Evolutionary conservation across 495 filamentous ascomycete genomes (phyloP).

Genomic region (Neurospora sp.): DNA sequence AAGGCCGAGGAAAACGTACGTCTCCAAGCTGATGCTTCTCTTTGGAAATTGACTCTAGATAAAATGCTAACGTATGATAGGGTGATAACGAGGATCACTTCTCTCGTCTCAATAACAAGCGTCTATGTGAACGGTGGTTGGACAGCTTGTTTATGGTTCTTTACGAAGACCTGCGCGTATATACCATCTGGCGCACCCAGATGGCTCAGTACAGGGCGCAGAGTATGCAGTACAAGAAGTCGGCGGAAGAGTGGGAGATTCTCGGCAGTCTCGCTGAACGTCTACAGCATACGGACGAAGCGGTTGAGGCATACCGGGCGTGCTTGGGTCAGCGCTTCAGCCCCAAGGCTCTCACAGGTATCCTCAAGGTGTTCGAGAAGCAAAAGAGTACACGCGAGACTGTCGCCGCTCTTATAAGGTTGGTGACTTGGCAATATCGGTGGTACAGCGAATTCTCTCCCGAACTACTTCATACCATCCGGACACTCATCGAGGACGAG

Average conservation of each 20-base stretch:
- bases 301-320: conserved; percentile 79
- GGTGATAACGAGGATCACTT: conserved; percentile 43
- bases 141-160: conserved; percentile 99
- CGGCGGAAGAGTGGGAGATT: conserved; percentile 95
- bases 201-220: conserved; percentile 88
- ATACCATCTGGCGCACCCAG: conserved; percentile 98
- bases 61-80: conserved; percentile 13
- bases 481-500: conserved; percentile 92
- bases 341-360: conserved; percentile 78
- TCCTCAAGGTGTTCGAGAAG: conserved; percentile 66
- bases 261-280: conserved; percentile 87
- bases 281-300: conserved; percentile 80
- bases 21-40: background rate
- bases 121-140: conserved; percentile 93
- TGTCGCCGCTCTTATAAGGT: conserved; percentile 67
- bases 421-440: conserved; percentile 96
- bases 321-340: conserved; percentile 78
- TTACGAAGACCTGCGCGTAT: conserved; percentile 94
- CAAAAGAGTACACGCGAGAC: conserved; percentile 63
- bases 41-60: background rate
- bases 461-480: conserved; percentile 70
- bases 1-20: conserved; percentile 77
- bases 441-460: conserved; percentile 99
- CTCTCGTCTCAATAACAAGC: conserved; percentile 80
- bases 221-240: conserved; percentile 87